Percentiles rank a stretch among this genome's conserved stretches.
phyloP scores from a whole-genome alignment of 805 yeast genomes.

The Yarrowia keelungensis region DNA sequence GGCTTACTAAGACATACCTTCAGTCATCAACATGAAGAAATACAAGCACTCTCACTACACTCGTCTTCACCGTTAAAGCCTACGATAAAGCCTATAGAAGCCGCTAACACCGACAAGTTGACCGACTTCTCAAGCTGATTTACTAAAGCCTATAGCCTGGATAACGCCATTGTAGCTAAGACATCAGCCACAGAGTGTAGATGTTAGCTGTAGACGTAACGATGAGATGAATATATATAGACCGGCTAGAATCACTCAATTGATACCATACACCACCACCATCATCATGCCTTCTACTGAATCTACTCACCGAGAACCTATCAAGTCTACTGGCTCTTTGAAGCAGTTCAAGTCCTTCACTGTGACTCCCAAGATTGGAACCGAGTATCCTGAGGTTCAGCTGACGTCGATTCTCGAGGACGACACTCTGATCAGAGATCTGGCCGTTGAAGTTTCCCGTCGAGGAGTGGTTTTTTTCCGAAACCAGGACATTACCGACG shows the following conservation, averaged over 20 bases:
- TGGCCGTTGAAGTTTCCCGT: conserved; percentile 16
- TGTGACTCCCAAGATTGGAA: conserved; percentile 48
- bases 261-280: neutral
- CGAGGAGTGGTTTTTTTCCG: conserved; percentile 31
- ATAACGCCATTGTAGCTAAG: conserved; percentile 5
- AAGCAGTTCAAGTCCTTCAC: conserved; percentile 46
- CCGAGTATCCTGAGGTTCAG: conserved; percentile 46
- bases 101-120: neutral
- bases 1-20: too few species aligned
- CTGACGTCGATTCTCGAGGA: conserved; percentile 44
- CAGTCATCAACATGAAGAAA: too few species aligned
- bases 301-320: conserved; percentile 26
- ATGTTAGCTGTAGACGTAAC: too few species aligned
- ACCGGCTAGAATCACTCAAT: neutral
- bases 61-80: neutral
- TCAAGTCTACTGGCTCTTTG: conserved; percentile 43
- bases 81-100: neutral
- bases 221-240: neutral
- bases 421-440: conserved; percentile 46
- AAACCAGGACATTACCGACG: conserved; percentile 24
- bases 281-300: conserved; percentile 4
- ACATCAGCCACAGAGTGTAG: conserved; percentile 2
- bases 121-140: neutral
- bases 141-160: neutral
- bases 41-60: too few species aligned